These are phyloP conservation scores for Candida freyschussii DNA, from an alignment of 1,139 yeast genomes.

Conservation along the genomic window DNA sequence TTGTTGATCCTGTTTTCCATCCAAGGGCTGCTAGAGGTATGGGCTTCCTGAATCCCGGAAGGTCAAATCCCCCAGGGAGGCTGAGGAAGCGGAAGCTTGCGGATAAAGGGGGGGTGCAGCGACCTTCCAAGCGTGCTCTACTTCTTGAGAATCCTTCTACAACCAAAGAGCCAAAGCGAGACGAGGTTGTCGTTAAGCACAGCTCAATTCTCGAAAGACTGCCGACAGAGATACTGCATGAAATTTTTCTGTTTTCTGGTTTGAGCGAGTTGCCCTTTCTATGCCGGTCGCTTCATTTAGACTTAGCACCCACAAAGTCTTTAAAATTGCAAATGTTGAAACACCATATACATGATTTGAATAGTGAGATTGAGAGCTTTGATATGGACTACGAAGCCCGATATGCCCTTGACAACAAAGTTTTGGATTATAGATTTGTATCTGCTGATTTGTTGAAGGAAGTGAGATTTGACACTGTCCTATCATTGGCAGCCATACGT, in stretches of 20 bases:
- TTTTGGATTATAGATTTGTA: conserved; percentile 16
- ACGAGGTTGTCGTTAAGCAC: neutral
- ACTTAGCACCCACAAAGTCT: conserved; percentile 12
- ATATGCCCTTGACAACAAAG: conserved; percentile 17
- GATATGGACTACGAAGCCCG: conserved; percentile 8
- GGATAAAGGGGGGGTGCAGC: too few species aligned
- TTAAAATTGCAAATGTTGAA: conserved; percentile 12
- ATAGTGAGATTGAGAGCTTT: conserved; percentile 5
- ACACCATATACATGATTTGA: conserved; percentile 15
- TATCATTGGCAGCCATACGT: conserved; percentile 11
- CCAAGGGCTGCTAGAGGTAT: too few species aligned
- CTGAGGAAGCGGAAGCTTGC: too few species aligned
- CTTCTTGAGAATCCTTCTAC: too few species aligned
- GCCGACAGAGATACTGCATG: conserved; percentile 22
- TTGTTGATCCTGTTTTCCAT: too few species aligned
- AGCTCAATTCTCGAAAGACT: conserved; percentile 17
- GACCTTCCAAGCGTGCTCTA: too few species aligned
- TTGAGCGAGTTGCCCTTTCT: conserved; percentile 16
- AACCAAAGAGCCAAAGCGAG: too few species aligned
- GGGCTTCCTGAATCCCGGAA: too few species aligned
- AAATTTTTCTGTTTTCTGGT: conserved; percentile 15
- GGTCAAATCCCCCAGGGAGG: too few species aligned
- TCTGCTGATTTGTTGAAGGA: conserved; percentile 8
- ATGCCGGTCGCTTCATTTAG: conserved; percentile 7
- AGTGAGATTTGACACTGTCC: conserved; percentile 16